Percentiles rank a stretch among this genome's conserved stretches.
Conservation (phyloP, 768 basidiomycete genomes). For the Lactarius sanguifluus region DNA sequence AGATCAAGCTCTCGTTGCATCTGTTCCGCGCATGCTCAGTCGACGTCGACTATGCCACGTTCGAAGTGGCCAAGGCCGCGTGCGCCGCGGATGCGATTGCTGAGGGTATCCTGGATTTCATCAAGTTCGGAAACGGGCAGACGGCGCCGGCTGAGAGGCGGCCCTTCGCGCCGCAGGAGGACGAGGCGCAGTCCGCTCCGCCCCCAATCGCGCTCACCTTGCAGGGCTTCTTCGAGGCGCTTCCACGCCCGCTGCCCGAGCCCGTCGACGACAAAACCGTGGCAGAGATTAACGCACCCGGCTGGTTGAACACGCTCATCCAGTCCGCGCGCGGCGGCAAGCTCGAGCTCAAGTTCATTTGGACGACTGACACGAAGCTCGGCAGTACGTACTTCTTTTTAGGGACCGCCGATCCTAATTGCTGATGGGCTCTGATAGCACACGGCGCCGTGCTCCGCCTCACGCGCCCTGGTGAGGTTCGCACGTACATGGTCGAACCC, state of each 20-base stretch:
- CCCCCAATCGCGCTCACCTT: slow-evolving; percentile 37
- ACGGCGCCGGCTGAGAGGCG: slow-evolving; percentile 36
- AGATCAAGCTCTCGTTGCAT: slow-evolving; percentile 52
- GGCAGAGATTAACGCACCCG: slow-evolving; percentile 53
- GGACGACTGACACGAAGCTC: slow-evolving; percentile 42
- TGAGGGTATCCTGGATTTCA: slow-evolving; percentile 58
- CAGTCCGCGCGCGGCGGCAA: slow-evolving; percentile 54
- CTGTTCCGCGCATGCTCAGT: slow-evolving; percentile 53
- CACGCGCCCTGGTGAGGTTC: slow-evolving; percentile 49
- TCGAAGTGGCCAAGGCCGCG: slow-evolving; percentile 47
- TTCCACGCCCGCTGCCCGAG: slow-evolving; percentile 65
- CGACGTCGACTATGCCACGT: slow-evolving; percentile 43
- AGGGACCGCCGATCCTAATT: not conserved
- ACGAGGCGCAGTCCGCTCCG: slow-evolving; percentile 22
- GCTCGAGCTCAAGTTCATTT: slow-evolving; percentile 45
- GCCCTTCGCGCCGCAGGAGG: slow-evolving; percentile 14
- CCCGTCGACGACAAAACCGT: slow-evolving; percentile 47
- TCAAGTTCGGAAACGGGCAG: slow-evolving; percentile 56
- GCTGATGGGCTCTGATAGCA: slow-evolving; percentile 37
- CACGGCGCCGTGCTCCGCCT: slow-evolving; percentile 66
- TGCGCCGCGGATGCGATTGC: slow-evolving; percentile 56
- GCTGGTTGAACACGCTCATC: slow-evolving; percentile 51
- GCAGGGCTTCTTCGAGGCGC: slow-evolving; percentile 60
- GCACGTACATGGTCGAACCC: slow-evolving; percentile 63
- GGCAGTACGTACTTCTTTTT: slow-evolving; percentile 42